Base-by-base conservation (phyloP, 768 basidiomycete genomes). In the Boletus bicolor region DNA sequence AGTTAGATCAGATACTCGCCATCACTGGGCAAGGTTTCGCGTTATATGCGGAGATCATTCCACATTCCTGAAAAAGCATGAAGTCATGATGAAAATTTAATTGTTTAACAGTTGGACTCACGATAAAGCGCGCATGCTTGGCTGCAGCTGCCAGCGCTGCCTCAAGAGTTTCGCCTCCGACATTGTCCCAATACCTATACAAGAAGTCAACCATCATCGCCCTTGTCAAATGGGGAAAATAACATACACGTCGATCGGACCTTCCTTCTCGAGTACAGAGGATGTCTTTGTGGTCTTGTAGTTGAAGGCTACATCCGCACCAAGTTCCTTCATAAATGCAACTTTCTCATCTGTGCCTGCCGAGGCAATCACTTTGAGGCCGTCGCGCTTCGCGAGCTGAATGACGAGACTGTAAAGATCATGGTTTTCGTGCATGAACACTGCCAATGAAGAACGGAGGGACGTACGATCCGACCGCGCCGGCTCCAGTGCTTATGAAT, bases 301-400 rank as follows among this genome's bases (percentile, higher is more conserved):
- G 69, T 90, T 88, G 75, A 88, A 89, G 2, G 77, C 83, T 14
- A 85, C 77, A 57, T 91, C 87, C 0, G 81, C 80, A 0, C 86
- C 87, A 38, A 87, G 56, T 12, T 76, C 75, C 50, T 77, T 77
- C 68, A 86, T 73, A 64, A 80, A 86, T 5, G 73, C 68, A 8
- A 90, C 85, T 69, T 91, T 91, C 49, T 86, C 83, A 30, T 89
- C 86, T 0, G 81, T 79, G 3, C 89, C 86, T 0, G 86, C 83
- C 1, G 84, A 86, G 0, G 80, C 85, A 44, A 91, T 87, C 44
- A 90, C 88, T 63, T 84, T 85, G 10, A 78, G 67, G 4, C 79
- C 79, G 24, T 79, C 76, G 0, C 65, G 61, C 51, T 82, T 82
- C 5, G 80, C 80, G 12, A 82, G 60, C 55, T 82, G 80, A 49